Evolutionary conservation across 371 early-diverging fungal genomes (phyloP).

Genomic region (Encephalitozoon cuniculi): DNA sequence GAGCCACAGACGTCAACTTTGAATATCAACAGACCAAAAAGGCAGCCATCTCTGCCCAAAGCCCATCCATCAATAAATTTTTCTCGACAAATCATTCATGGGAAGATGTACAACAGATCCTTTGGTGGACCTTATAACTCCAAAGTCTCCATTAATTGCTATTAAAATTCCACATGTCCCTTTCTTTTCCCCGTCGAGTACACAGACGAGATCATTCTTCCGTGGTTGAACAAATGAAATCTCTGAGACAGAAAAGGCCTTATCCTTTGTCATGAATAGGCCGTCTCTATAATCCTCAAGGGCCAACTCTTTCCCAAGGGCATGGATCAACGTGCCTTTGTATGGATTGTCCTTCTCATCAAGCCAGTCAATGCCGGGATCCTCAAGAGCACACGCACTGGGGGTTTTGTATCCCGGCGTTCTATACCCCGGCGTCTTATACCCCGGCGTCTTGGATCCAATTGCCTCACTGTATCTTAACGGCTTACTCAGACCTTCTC

Average conservation of each 20-base stretch:
- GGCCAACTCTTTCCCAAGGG: background rate
- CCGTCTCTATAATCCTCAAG: constrained; percentile 21
- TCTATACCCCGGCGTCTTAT: constrained; percentile 43
- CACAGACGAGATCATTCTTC: constrained; percentile 70
- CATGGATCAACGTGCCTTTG: constrained; percentile 15
- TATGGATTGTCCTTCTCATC: background rate
- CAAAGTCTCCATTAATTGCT: constrained; percentile 71
- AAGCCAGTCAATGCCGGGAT: constrained; percentile 14
- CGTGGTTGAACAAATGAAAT: constrained; percentile 67
- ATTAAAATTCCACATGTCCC: constrained; percentile 70
- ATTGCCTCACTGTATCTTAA: background rate
- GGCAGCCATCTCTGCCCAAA: background rate
- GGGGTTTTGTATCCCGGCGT: constrained; percentile 10
- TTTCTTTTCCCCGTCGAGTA: constrained; percentile 66
- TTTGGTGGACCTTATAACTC: constrained; percentile 66
- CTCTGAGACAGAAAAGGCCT: constrained; percentile 7
- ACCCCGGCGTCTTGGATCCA: constrained; percentile 29
- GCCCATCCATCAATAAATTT: background rate
- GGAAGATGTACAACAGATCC: constrained; percentile 29
- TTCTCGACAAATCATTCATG: constrained; percentile 17
- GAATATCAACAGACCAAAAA: background rate
- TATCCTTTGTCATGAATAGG: constrained; percentile 8
- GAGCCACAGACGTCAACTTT: background rate
- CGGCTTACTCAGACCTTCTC: background rate
- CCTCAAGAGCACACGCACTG: background rate